phyloP scores from a whole-genome alignment of 129 eudicot species.

The Logfia minima region DNA sequence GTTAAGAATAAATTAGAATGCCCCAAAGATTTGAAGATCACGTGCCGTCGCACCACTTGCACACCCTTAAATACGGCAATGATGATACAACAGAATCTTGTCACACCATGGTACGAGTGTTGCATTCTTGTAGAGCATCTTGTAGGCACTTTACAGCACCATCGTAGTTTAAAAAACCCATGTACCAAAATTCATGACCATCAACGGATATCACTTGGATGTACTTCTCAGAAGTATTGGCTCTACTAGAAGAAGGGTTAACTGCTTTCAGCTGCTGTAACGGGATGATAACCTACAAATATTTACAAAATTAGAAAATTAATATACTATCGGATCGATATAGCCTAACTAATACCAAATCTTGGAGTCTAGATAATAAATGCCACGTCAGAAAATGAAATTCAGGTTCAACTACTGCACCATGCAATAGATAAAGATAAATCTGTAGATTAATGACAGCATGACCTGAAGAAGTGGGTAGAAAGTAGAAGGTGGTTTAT shows the following conservation, averaged over 20 bases:
- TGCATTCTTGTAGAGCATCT: slow-evolving; percentile 47
- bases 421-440: not conserved
- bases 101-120: slow-evolving; percentile 48
- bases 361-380: not conserved
- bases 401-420: not conserved
- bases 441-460: not conserved
- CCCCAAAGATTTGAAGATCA: not conserved
- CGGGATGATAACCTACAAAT: slow-evolving; percentile 71
- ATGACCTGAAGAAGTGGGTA: not conserved
- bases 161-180: slow-evolving; percentile 76
- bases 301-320: no score
- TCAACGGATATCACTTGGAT: slow-evolving; percentile 78
- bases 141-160: slow-evolving; percentile 68
- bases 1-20: not conserved
- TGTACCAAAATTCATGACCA: slow-evolving; percentile 88
- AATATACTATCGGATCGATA: no score
- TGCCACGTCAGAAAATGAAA: not conserved
- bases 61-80: no score
- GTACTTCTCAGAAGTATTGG: slow-evolving; percentile 73
- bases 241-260: slow-evolving; percentile 65
- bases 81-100: not conserved
- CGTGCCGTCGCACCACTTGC: not conserved
- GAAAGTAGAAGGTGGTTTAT: not conserved
- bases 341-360: not conserved
- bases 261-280: slow-evolving; percentile 76